Base-by-base conservation (phyloP, 805 yeast genomes). In the Pichia scutulata region DNA sequence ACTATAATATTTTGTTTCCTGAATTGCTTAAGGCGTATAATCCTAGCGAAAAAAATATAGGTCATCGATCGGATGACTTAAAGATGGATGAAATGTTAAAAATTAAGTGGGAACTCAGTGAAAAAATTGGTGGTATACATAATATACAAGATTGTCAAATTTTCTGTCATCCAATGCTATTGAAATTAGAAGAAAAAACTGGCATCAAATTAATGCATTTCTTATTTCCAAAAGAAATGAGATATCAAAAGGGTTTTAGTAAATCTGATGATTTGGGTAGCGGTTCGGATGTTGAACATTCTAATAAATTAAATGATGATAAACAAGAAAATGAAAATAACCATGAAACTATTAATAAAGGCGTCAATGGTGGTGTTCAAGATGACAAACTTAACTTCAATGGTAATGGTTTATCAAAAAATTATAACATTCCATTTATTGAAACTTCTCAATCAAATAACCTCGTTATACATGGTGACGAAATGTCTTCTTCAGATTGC, bases 41-140 rank as follows among this genome's bases (percentile, higher is more conserved):
- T 2, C 23, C 43, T 4, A 10, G 30, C 26, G 28, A 25, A 24
- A 16, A 39, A 16, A 33, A n/a, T 16, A 4, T 16, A 16, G 7
- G 37, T n/a, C 37, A 33, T n/a, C 6, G 10, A 7, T 30, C 13
- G 18, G 53, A 48, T 36, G 58, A 56, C 16, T 56, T 48, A 19
- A 57, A 59, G 30, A 28, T 13, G 2, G 56, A 60, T n/a, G 60
- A 61, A 42, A 64, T 78, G 53, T 63, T 83, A 8, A 65, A 67
- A 7, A 65, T 82, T 2, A 61, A 68, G 12, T 90, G 98, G 98
- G 76, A 80, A n/a, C 78, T 86, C 82, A 77, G 84, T 47, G 80
- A 78, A 49, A 89, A 95, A 0, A 84, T 92, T 50, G 98, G 97
- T 30, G 98, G 98, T 12, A 89, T 90, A 46, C 77, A 86, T n/a